phyloP scores from a whole-genome alignment of 2,329 filamentous ascomycete genomes.

The Aaosphaeria pasadenensis region DNA sequence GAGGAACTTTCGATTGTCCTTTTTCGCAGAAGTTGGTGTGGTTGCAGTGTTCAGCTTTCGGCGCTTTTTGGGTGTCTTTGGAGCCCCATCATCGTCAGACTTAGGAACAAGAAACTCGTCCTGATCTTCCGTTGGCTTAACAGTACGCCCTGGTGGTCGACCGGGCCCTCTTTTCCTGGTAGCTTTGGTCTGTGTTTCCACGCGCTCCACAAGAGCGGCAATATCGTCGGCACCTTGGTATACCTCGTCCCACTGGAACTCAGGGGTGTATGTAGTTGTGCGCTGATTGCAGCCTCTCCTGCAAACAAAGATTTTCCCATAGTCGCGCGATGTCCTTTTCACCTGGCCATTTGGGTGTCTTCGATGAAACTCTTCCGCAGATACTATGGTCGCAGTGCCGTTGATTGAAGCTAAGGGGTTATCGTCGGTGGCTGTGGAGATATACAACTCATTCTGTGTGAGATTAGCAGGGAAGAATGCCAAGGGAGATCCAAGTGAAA shows the following conservation, averaged over 20 bases:
- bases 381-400: slow-evolving; percentile 80
- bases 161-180: slow-evolving; percentile 53
- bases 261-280: slow-evolving; percentile 86
- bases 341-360: slow-evolving; percentile 73
- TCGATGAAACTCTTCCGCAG: slow-evolving; percentile 63
- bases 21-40: slow-evolving; percentile 45
- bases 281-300: slow-evolving; percentile 84
- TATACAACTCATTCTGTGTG: slow-evolving; percentile 79
- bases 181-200: slow-evolving; percentile 71
- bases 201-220: slow-evolving; percentile 60
- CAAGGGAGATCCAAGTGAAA: neutral
- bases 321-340: slow-evolving; percentile 68
- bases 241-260: slow-evolving; percentile 88
- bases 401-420: slow-evolving; percentile 89
- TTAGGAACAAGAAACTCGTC: slow-evolving; percentile 45
- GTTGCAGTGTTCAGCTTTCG: slow-evolving; percentile 45
- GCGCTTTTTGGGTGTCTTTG: slow-evolving; percentile 47
- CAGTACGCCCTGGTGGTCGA: slow-evolving; percentile 13
- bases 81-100: slow-evolving; percentile 40
- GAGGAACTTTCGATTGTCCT: slow-evolving; percentile 52
- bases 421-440: slow-evolving; percentile 81
- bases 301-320: slow-evolving; percentile 86
- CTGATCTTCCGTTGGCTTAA: slow-evolving; percentile 33
- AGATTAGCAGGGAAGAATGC: slow-evolving; percentile 11
- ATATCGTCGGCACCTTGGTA: slow-evolving; percentile 69